phyloP scores from a whole-genome alignment of 768 basidiomycete genomes.

The Tulasnella sp. region DNA sequence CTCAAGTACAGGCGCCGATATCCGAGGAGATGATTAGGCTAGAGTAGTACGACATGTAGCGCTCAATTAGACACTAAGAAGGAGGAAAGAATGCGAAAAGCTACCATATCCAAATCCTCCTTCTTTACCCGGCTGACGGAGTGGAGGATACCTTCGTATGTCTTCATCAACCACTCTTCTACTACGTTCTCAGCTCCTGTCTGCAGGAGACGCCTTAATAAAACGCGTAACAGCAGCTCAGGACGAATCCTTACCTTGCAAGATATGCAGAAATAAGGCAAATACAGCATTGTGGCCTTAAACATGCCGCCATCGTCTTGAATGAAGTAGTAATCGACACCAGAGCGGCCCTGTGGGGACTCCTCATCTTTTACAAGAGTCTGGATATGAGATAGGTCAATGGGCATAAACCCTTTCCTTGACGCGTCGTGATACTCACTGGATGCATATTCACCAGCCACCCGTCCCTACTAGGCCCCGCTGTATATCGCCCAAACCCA shows the following conservation, averaged over 20 bases:
- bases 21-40: constrained; percentile 94
- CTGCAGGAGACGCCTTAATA: constrained; percentile 13
- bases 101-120: constrained; percentile 67
- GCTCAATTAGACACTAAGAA: background rate
- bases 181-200: constrained; percentile 84
- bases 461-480: constrained; percentile 67
- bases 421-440: constrained; percentile 37
- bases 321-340: constrained; percentile 94
- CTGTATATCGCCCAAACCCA: constrained; percentile 72
- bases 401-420: background rate
- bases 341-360: constrained; percentile 73
- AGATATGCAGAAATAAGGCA: constrained; percentile 88
- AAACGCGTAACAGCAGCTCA: constrained; percentile 1
- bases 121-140: constrained; percentile 74
- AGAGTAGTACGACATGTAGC: background rate
- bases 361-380: constrained; percentile 80
- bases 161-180: constrained; percentile 92
- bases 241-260: constrained; percentile 56
- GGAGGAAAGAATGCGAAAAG: background rate
- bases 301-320: constrained; percentile 95
- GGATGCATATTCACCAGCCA: constrained; percentile 99
- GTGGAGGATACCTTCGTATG: constrained; percentile 76
- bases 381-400: constrained; percentile 24
- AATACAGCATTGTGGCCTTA: constrained; percentile 84
- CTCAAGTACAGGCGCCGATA: constrained; percentile 81